Evolutionary conservation across 208 protist species (phyloP), one percentile per base, ranked within the genome.

Genomic region (Trypanosomatidae sp.): DNA sequence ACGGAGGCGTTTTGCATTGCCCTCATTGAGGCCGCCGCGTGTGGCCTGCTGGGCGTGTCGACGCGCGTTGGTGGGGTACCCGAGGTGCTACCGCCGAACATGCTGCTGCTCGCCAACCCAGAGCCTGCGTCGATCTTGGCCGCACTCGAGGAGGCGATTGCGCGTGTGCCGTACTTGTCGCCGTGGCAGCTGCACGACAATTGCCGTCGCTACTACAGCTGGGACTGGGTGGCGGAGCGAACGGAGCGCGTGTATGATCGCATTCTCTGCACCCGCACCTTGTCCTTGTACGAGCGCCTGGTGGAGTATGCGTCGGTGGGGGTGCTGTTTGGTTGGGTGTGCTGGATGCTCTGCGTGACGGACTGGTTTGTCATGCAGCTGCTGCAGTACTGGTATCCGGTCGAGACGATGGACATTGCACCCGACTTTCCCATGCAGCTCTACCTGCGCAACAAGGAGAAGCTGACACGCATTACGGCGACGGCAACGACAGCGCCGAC

Each of bases 1-100:
- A 99, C 97, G 0, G 97, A 99, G 56, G 96, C 97, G 4, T 99
- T 99, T 49, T 98, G 97, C 63, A 99, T 99, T 56, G 96, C 97
- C 0, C 94, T 99, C 41, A 84, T 99, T 19, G 97, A 99, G 58
- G 97, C 96, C 6, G 89, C 94, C 0, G 81, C 70, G 20, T 97
- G 90, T 52, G 96, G 96, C 2, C 69, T 98, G 1, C 61, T 97
- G 4, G 84, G 95, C 18, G 93, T 97, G 2, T 95, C 82, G n/a
- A 99, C 97, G 1, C 68, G 81, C 26, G 97, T 99, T 2, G 97
- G 97, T 28, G 97, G 97, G 39, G 88, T 99, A 18, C 96, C 94
- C 6, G 96, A 99, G 54, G 96, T 99, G 6, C 72, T 99, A 8
- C 97, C 96, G 21, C 62, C 81, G n/a, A 55, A 88, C 43, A 94